Conservation (phyloP, 1,284 basidiomycete species). For the Malassezia obtusa region DNA sequence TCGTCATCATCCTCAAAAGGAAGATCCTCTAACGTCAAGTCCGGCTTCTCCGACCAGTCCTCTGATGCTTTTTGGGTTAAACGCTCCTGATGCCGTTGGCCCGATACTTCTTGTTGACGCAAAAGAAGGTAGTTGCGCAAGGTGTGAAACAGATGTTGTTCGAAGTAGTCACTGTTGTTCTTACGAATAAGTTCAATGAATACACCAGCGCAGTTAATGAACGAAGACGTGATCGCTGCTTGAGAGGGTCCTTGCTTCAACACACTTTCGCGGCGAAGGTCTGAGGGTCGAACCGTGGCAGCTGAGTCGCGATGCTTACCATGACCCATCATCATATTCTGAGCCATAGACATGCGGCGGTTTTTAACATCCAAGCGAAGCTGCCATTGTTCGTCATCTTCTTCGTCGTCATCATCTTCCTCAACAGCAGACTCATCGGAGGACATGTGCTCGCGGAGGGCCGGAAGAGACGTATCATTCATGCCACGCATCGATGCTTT, state of each 20-base stretch:
- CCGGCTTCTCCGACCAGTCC: constrained; percentile 15
- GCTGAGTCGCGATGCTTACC: constrained; percentile 32
- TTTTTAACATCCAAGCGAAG: constrained; percentile 23
- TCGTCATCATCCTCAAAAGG: constrained; percentile 32
- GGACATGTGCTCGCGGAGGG: constrained; percentile 17
- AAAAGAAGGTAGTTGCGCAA: constrained; percentile 79
- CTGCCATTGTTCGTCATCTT: constrained; percentile 17
- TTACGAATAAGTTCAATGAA: constrained; percentile 93
- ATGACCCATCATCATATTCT: not conserved
- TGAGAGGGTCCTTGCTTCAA: constrained; percentile 44
- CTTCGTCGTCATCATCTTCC: constrained; percentile 42
- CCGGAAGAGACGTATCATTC: not conserved
- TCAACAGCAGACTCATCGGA: constrained; percentile 33
- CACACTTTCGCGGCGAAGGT: constrained; percentile 28
- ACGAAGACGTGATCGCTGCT: constrained; percentile 73
- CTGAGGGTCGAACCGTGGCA: constrained; percentile 32
- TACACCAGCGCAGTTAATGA: constrained; percentile 77
- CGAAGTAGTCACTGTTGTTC: constrained; percentile 97
- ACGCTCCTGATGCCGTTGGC: constrained; percentile 22
- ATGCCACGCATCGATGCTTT: not conserved
- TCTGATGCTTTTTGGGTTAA: not conserved
- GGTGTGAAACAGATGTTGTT: constrained; percentile 95
- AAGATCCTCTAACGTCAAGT: constrained; percentile 15
- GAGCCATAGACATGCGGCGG: constrained; percentile 4
- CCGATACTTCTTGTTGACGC: constrained; percentile 60